Percentiles rank a stretch among this genome's conserved stretches.
These are phyloP conservation scores for Paramecium sexaurelia DNA, from an alignment of 73 alveolate species.

Conservation along the genomic window DNA sequence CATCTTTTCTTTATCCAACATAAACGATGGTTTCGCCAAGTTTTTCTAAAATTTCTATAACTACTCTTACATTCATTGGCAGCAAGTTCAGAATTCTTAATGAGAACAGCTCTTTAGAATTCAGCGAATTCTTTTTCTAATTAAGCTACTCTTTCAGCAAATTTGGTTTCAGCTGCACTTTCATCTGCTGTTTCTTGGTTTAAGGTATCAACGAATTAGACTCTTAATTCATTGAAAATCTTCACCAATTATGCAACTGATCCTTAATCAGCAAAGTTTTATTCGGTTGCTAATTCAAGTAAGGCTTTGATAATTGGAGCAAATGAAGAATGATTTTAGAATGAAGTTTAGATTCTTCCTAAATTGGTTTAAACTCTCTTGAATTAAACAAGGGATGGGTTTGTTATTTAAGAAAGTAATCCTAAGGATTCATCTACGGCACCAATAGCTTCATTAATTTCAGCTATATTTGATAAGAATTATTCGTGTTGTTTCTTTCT, in stretches of 20 bases:
- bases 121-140: slow-evolving; percentile 42
- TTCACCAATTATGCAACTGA: slow-evolving; percentile 35
- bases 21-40: neutral
- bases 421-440: slow-evolving; percentile 57
- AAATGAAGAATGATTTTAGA: slow-evolving; percentile 53
- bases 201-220: slow-evolving; percentile 3
- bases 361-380: slow-evolving; percentile 54
- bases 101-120: slow-evolving; percentile 60
- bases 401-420: neutral
- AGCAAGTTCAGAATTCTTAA: slow-evolving; percentile 35
- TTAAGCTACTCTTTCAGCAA: slow-evolving; percentile 38
- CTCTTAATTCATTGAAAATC: slow-evolving; percentile 50
- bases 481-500: slow-evolving; percentile 40
- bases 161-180: slow-evolving; percentile 28
- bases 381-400: slow-evolving; percentile 41
- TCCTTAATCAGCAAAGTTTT: slow-evolving; percentile 56
- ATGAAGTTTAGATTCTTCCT: slow-evolving; percentile 31
- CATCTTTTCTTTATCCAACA: slow-evolving; percentile 35
- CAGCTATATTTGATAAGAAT: slow-evolving; percentile 19
- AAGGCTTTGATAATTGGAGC: slow-evolving; percentile 57
- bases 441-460: slow-evolving; percentile 54
- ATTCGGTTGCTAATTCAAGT: slow-evolving; percentile 59
- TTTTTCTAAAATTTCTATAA: neutral
- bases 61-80: neutral
- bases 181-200: slow-evolving; percentile 42